Evolutionary conservation across 1,139 yeast genomes (phyloP), one percentile per base, ranked within the genome.

Genomic region (Protomyces gravidus): DNA sequence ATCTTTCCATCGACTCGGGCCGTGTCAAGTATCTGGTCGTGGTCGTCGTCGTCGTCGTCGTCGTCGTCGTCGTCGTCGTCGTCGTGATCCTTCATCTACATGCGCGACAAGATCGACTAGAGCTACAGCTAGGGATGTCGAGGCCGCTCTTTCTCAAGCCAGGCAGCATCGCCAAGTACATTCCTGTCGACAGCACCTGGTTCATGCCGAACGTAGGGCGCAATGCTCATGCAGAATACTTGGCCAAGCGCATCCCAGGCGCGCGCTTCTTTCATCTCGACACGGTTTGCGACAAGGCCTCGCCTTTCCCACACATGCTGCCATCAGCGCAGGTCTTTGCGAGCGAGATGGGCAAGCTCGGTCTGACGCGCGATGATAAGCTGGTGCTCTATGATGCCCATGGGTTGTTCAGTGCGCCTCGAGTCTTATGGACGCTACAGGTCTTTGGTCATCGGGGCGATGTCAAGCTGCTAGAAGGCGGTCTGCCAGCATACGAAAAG

Each of bases 281-380:
- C 67, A 80, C 74, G 32, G 75, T 87, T 50, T 81, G 82, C 62
- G 84, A 84, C 63, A 71, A 72, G 1, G 64, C 71, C 0, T 82
- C 89, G 5, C 75, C 78, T 17, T 90, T 79, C 68, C 97, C 97
- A 1, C 97, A 92, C 69, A 92, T 89, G 96, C 76, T 90, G 30
- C 97, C 97, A 1, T 72, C 78, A 3, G 25, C 53, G 13, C 13
- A 39, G 32, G 28, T 23, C 7, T 55, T 48, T 15, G 6, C 49
- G 23, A 15, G 19, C 6, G 49, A 30, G 42, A 47, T 55, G 53
- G 53, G 49, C 4, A 30, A 39, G 21, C 25, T 55, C 19, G 59
- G 59, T n/a, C 40, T 55, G 15, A 28, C 17, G 32, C 30, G 26
- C 25, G 15, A 17, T 9, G 53, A 55, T 23, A 23, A 30, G 13